Base-by-base conservation (phyloP, 768 basidiomycete species). In the Kwoniella pini region DNA sequence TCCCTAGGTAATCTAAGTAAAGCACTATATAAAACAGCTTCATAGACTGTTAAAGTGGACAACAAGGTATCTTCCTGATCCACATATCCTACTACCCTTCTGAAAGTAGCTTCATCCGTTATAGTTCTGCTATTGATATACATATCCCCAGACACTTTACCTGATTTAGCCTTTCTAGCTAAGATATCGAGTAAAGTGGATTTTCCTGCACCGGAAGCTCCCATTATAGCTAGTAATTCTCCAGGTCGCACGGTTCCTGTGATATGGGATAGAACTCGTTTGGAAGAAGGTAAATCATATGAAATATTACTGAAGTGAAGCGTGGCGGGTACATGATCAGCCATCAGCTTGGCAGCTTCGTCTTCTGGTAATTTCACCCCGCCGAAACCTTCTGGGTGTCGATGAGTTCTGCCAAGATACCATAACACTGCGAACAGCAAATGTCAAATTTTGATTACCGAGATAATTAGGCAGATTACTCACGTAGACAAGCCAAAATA, bases 41-140 rank as follows among this genome's bases (percentile, higher is more conserved):
- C 96, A 77, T 97, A 98, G 21, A 98, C 96, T 2, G 95, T 99
- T 79, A 98, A 81, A 7, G 95, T 98, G 72, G 88, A 85, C 89
- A 99, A 95, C 64, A 99, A 80, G 10, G 92, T 96, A 77, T 99
- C 96, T 78, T 98, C 96, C 79, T 99, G 96, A 75, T 99, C 95
- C 43, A 99, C 96, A 67, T 90, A 99, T 28, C 96, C 96, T 65
- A 88, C 86, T 4, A 97, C 88, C 33, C 86, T 85, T 76, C 86
- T 87, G 82, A 91, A 96, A 74, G 88, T 85, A 24, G 82, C 79
- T 76, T 90, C 83, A 43, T 81, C 81, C 10, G 70, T 72, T 24
- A 95, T 87, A 60, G 84, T 83, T 2, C 90, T 83, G 0, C 95
- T 94, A 71, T 98, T 98, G 52, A 97, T 86, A 19, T 91, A 84